Conservation (phyloP, 2,329 filamentous ascomycete species). For the Sporothrix dimorphospora region DNA sequence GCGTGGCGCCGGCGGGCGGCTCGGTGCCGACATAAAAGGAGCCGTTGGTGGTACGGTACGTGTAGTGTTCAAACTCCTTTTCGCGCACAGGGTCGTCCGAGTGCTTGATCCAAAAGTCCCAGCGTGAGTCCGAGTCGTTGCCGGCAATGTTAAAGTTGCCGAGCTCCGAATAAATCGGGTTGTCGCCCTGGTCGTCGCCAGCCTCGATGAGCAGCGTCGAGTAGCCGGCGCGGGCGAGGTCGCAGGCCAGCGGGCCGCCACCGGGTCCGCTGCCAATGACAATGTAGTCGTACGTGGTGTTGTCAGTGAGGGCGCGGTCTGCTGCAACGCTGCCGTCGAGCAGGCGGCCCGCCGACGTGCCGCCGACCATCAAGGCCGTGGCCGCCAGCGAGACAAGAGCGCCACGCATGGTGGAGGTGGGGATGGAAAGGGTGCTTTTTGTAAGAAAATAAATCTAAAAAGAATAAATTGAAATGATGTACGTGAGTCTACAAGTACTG, state of each 20-base stretch:
- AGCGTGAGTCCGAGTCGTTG: constrained; percentile 30
- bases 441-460: too few species aligned
- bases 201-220: constrained; percentile 57
- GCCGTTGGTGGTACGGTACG: constrained; percentile 43
- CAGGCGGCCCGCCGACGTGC: constrained; percentile 14
- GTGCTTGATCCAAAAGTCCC: constrained; percentile 32
- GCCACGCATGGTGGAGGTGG: constrained; percentile 17
- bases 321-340: constrained; percentile 18
- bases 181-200: constrained; percentile 52
- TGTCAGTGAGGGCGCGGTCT: constrained; percentile 9
- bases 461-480: not conserved
- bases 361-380: constrained; percentile 3
- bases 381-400: constrained; percentile 16
- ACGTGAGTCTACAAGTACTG: not conserved
- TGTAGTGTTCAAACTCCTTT: constrained; percentile 52
- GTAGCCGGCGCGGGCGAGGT: constrained; percentile 54
- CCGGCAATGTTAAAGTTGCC: constrained; percentile 35
- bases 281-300: constrained; percentile 39
- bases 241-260: constrained; percentile 52
- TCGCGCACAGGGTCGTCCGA: constrained; percentile 35
- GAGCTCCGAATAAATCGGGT: constrained; percentile 41
- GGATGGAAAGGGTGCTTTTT: too few species aligned
- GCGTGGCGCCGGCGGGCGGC: constrained; percentile 33
- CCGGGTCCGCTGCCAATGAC: constrained; percentile 57
- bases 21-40: constrained; percentile 35